Base-by-base conservation (phyloP, 805 yeast species). In the Nematodospora valgi region DNA sequence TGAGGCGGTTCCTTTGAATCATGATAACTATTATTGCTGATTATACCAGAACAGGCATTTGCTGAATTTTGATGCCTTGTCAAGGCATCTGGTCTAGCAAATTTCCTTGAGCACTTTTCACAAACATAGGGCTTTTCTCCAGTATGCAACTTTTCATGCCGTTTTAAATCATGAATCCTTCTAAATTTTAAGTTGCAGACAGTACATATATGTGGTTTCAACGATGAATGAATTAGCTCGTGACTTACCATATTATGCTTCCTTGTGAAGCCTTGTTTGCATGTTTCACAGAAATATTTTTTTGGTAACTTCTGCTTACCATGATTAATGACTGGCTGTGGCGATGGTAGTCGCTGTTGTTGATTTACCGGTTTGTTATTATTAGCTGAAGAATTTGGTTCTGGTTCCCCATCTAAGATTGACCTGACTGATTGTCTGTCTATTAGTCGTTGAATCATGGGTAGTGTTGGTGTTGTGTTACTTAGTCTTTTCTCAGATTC, bases 11-110 rank as follows among this genome's bases (percentile, higher is more conserved):
- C n/a, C n/a, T n/a, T n/a, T n/a, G n/a, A n/a, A n/a, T n/a, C n/a
- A 12, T 22, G 24, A 11, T 22, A 11, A 12, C 11, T 22, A 12
- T 21, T 29, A 15, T 9, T 29, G 16, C 26, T 29, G n/a, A 7
- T 18, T 30, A 9, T 49, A 7, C 41, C 53, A 14, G 45, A 38
- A 34, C 72, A 68, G 0, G 68, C 72, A 37, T 62, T 58, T 2
- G 57, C 59, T 3, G 63, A 53, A 30, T 81, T 77, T 29, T 65
- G 62, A 51, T 85, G 95, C 41, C 95, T 65, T 3, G 78, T 71
- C 18, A 85, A 64, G 0, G 94, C 88, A 56, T 85, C 95, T 1
- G 80, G 78, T 22, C 95, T 62, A 1, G 91, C 85, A 58, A 85
- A 85, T 27, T 68, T 60, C 30, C 82, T 68, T 11, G 73, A 72